These are phyloP conservation scores for Evansstolkia leycettana DNA, from an alignment of 495 filamentous ascomycete species.

Conservation along the genomic window DNA sequence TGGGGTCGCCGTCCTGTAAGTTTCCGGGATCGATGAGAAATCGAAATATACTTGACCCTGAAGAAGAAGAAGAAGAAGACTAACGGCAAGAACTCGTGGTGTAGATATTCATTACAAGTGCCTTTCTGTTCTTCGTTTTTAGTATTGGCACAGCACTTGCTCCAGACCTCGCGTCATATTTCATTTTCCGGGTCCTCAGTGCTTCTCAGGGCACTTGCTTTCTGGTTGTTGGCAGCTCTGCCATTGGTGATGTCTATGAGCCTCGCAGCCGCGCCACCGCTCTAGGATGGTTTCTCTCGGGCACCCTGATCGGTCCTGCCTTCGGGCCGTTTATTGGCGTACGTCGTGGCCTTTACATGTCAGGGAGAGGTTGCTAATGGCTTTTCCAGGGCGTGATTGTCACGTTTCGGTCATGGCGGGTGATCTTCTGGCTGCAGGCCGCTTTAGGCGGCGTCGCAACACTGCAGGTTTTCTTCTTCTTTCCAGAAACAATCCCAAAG, in stretches of 20 bases:
- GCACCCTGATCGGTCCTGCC: conserved; percentile 59
- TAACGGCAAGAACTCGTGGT: not conserved
- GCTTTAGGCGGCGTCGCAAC: conserved; percentile 45
- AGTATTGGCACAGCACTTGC: conserved; percentile 55
- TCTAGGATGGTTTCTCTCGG: conserved; percentile 56
- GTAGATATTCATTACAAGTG: conserved; percentile 43
- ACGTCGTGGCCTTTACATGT: too few species aligned
- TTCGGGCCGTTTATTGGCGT: conserved; percentile 53
- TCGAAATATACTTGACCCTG: not conserved
- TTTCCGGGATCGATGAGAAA: not conserved
- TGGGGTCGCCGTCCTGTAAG: conserved; percentile 51
- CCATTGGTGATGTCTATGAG: conserved; percentile 52
- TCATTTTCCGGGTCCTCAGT: conserved; percentile 56
- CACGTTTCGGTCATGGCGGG: conserved; percentile 54
- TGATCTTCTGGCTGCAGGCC: conserved; percentile 63
- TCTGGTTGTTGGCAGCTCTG: conserved; percentile 50
- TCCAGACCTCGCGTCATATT: conserved; percentile 54
- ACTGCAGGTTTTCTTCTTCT: conserved; percentile 48
- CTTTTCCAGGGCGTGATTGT: conserved; percentile 47
- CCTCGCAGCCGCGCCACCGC: conserved; percentile 56
- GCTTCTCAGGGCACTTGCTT: conserved; percentile 64
- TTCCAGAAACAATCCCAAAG: conserved; percentile 58
- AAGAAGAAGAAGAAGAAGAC: not conserved
- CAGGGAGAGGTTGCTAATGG: not conserved
- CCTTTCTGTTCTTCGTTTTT: conserved; percentile 47